Conservation (phyloP, 2,329 filamentous ascomycete genomes). For the Penicillium sp. region DNA sequence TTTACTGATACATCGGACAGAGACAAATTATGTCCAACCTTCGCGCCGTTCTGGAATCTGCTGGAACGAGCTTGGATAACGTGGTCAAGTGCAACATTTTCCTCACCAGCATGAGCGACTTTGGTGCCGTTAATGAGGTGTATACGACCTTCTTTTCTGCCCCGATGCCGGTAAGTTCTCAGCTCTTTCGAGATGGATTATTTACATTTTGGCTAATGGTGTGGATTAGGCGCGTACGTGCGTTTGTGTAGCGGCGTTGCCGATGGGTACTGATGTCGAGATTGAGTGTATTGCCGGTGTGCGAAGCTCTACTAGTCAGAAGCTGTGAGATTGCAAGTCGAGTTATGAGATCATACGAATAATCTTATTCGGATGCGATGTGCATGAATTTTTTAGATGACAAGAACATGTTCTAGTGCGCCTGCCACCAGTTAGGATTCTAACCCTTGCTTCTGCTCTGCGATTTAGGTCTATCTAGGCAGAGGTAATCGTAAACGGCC, state of each 20-base stretch:
- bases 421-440: background rate
- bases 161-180: constrained; percentile 36
- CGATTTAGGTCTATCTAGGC: constrained; percentile 16
- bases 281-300: constrained; percentile 53
- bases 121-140: constrained; percentile 77
- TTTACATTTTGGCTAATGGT: background rate
- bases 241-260: constrained; percentile 59
- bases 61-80: constrained; percentile 63
- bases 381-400: background rate
- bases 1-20: constrained; percentile 26
- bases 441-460: background rate
- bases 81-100: constrained; percentile 71
- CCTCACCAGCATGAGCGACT: constrained; percentile 68
- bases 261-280: constrained; percentile 59
- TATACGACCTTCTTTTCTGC: constrained; percentile 56
- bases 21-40: constrained; percentile 62
- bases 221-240: constrained; percentile 45
- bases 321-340: background rate
- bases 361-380: background rate
- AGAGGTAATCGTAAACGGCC: constrained; percentile 34
- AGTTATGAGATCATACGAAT: background rate
- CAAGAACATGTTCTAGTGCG: background rate
- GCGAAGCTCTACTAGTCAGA: background rate
- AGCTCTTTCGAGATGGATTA: background rate
- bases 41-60: constrained; percentile 63